Evolutionary conservation across 148 eudicot species (phyloP).

Genomic region (Suaeda aralocaspica): DNA sequence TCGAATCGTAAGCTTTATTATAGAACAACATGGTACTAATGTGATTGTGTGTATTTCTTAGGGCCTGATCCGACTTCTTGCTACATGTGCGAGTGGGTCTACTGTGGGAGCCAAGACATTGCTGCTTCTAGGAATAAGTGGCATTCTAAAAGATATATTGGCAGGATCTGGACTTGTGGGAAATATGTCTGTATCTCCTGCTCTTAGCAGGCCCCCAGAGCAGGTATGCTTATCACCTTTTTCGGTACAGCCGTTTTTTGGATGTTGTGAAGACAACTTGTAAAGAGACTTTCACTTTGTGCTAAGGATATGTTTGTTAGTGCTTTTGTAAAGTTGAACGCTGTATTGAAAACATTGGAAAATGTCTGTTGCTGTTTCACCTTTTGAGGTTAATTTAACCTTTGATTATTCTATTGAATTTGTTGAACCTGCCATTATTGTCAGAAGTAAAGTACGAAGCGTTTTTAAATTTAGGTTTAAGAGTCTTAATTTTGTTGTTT

Average conservation of each 20-base stretch:
- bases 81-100: slow-evolving; percentile 96
- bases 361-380: not conserved
- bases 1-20: not conserved
- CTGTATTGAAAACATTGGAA: not conserved
- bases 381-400: not conserved
- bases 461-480: too few relatives aligned
- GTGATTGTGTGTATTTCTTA: slow-evolving; percentile 30
- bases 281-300: not conserved
- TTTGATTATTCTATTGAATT: too few relatives aligned
- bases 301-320: not conserved
- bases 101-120: slow-evolving; percentile 85
- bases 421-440: too few relatives aligned
- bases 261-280: not conserved
- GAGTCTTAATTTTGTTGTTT: too few relatives aligned
- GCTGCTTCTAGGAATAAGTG: slow-evolving; percentile 78
- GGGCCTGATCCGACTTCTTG: slow-evolving; percentile 92
- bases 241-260: not conserved
- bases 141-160: slow-evolving; percentile 84
- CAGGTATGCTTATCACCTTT: slow-evolving; percentile 78
- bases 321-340: not conserved
- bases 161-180: slow-evolving; percentile 83
- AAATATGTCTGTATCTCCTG: slow-evolving; percentile 79
- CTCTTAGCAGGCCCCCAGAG: slow-evolving; percentile 90
- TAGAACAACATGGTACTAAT: slow-evolving; percentile 5
- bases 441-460: too few relatives aligned